Conservation (phyloP, 345 rosid species). For the Camelina laxa region DNA sequence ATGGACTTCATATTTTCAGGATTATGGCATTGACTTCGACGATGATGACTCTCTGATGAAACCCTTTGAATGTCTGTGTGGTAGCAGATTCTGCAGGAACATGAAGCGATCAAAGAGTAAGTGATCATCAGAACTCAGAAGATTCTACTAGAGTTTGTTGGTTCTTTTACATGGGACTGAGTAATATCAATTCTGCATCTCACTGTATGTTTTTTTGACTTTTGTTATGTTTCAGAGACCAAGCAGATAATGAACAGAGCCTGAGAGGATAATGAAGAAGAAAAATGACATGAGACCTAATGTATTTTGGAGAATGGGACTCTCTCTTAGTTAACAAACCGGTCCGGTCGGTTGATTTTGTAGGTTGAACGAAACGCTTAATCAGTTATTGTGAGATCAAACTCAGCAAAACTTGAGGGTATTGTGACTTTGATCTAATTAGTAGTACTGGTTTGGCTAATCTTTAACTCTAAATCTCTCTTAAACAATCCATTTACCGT, state of each 20-base stretch:
- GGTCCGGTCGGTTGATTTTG: conserved; percentile 5
- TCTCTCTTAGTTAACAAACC: conserved; percentile 15
- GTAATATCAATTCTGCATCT: not conserved
- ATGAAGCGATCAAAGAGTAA: conserved; percentile 58
- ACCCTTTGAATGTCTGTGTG: conserved; percentile 68
- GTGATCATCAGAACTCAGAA: conserved; percentile 37
- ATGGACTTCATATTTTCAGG: conserved; percentile 50
- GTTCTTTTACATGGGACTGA: conserved; percentile 2
- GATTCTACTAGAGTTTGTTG: not conserved
- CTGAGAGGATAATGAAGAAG: not conserved
- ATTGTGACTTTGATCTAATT: not conserved
- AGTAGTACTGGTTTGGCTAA: not conserved
- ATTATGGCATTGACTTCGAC: conserved; percentile 83
- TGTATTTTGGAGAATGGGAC: conserved; percentile 5
- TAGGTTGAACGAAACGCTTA: not conserved
- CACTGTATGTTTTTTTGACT: not conserved
- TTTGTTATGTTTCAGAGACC: conserved; percentile 20
- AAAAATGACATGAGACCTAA: not conserved
- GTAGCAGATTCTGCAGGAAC: conserved; percentile 77
- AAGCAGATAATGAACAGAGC: conserved; percentile 16
- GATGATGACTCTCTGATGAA: conserved; percentile 56
- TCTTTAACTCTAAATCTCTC: not conserved
- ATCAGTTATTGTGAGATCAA: conserved; percentile 3
- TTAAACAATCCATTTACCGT: not conserved
- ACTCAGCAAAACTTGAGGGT: conserved; percentile 8